These are phyloP conservation scores for Ampelocalamus luodianensis DNA, from an alignment of 176 grass and related monocot species.

Conservation along the genomic window DNA sequence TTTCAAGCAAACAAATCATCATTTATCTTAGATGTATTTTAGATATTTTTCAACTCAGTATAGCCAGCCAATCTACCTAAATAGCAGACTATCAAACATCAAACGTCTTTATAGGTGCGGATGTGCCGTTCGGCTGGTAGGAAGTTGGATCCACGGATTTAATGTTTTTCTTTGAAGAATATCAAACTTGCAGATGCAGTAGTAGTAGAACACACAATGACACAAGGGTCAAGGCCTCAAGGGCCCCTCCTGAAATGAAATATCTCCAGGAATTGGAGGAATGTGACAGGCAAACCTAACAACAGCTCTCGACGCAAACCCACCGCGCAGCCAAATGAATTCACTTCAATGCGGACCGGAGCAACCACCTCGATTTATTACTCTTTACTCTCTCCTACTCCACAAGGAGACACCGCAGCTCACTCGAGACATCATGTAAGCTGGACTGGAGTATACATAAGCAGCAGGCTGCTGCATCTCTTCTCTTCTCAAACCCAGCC, in stretches of 20 bases:
- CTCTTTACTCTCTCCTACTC: not conserved
- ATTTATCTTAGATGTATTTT: too few species aligned
- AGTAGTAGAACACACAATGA: not conserved
- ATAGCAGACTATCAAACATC: too few species aligned
- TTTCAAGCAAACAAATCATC: too few species aligned
- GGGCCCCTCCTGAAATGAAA: constrained; percentile 13
- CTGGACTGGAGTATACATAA: constrained; percentile 40
- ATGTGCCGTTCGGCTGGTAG: not conserved
- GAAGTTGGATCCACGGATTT: too few species aligned
- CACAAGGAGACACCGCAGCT: constrained; percentile 14
- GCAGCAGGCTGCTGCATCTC: constrained; percentile 8
- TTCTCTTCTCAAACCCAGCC: not conserved
- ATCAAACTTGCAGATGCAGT: constrained; percentile 9
- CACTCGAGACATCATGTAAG: constrained; percentile 7
- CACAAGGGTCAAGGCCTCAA: constrained; percentile 2
- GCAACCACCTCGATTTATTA: constrained; percentile 24
- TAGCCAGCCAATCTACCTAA: too few species aligned
- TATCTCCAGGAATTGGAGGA: constrained; percentile 42
- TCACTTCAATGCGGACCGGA: constrained; percentile 44
- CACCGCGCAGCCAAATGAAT: constrained; percentile 47
- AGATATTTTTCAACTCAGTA: too few species aligned
- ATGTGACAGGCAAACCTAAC: constrained; percentile 31
- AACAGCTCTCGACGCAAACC: constrained; percentile 16
- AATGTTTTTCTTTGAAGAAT: not conserved
- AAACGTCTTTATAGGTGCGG: too few species aligned